Conservation (phyloP, 192 early-diverging fungal species). For the Entomortierella lignicola region DNA sequence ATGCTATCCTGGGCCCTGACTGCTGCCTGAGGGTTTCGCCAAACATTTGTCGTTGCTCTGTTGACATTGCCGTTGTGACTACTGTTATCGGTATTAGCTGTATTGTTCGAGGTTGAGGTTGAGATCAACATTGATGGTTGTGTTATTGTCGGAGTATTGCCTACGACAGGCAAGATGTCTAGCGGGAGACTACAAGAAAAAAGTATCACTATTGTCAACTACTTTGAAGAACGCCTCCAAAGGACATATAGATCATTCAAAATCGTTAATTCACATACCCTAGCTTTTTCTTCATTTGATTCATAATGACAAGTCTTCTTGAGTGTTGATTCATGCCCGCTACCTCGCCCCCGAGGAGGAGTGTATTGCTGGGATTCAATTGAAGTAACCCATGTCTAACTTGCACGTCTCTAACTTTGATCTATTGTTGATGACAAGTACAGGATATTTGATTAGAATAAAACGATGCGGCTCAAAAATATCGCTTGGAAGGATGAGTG, state of each 20-base stretch:
- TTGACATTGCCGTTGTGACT: neutral
- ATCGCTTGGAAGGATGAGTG: too few species aligned
- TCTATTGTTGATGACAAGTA: neutral
- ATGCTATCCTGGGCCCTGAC: conserved; percentile 30
- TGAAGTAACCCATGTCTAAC: conserved; percentile 44
- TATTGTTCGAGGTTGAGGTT: conserved; percentile 1
- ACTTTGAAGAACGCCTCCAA: too few species aligned
- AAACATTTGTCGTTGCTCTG: neutral
- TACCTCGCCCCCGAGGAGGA: conserved; percentile 40
- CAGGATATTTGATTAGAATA: too few species aligned
- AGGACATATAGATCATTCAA: neutral
- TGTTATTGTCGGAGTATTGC: neutral
- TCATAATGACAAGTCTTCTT: conserved; percentile 36
- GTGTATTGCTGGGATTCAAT: conserved; percentile 13
- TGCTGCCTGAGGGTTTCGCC: conserved; percentile 29
- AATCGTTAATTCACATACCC: conserved; percentile 20
- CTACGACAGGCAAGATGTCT: conserved; percentile 6
- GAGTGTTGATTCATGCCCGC: conserved; percentile 42
- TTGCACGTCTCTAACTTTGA: conserved; percentile 24
- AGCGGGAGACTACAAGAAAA: conserved; percentile 14
- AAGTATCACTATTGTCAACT: too few species aligned
- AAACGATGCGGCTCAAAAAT: too few species aligned
- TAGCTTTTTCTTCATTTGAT: conserved; percentile 40
- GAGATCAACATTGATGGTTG: neutral
- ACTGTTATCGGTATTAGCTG: neutral